phyloP scores from a whole-genome alignment of 257 asterid species.

The Rhazya stricta region DNA sequence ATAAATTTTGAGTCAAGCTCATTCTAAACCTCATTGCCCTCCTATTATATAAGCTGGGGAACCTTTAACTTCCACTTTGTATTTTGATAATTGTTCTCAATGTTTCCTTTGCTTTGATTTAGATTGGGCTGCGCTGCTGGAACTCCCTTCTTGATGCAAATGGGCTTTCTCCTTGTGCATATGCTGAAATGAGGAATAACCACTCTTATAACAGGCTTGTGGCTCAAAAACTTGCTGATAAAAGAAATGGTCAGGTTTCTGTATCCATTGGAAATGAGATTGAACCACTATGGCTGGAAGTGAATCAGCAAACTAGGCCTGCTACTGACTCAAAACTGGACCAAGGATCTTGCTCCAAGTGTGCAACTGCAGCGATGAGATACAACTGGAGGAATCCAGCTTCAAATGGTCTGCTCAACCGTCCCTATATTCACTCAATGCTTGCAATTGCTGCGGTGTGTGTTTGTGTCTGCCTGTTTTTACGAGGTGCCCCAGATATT shows the following conservation, averaged over 20 bases:
- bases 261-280: constrained; percentile 41
- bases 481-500: constrained; percentile 60
- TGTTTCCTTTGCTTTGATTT: constrained; percentile 10
- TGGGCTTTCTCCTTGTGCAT: constrained; percentile 73
- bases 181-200: constrained; percentile 67
- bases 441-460: constrained; percentile 84
- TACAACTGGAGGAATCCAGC: constrained; percentile 33
- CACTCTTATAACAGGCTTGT: constrained; percentile 60
- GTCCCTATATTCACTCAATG: constrained; percentile 71
- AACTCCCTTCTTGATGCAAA: constrained; percentile 56
- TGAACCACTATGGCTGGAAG: constrained; percentile 26
- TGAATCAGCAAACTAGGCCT: constrained; percentile 18
- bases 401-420: constrained; percentile 57
- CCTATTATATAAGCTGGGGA: not conserved
- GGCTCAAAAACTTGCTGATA: constrained; percentile 48
- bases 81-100: not conserved
- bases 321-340: constrained; percentile 12
- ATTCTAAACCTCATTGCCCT: not conserved
- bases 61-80: not conserved
- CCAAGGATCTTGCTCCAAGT: constrained; percentile 55
- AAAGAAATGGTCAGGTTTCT: constrained; percentile 42
- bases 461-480: constrained; percentile 68
- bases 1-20: not conserved
- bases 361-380: constrained; percentile 45
- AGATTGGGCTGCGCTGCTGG: constrained; percentile 76